Conservation (phyloP, 495 filamentous ascomycete species). For the Xylaria telfairii region DNA sequence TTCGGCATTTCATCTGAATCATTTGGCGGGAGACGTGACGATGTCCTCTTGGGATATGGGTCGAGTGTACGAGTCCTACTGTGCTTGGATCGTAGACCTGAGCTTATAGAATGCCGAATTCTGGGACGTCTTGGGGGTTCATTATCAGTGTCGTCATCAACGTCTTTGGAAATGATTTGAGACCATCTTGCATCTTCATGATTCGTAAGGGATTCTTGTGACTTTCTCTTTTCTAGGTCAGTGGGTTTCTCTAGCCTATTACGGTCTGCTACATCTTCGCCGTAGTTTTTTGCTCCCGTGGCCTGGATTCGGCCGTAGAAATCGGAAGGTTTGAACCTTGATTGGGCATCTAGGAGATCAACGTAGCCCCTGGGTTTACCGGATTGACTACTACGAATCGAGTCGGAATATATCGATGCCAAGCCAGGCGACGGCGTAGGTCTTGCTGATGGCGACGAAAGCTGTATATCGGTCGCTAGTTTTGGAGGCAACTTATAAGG, state of each 20-base stretch:
- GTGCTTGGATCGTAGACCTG: conserved; percentile 34
- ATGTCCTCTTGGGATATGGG: conserved; percentile 29
- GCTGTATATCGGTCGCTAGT: conserved; percentile 15
- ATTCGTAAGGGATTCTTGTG: neutral
- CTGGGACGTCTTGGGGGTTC: conserved; percentile 24
- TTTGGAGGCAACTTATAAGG: conserved; percentile 35
- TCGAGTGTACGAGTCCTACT: conserved; percentile 24
- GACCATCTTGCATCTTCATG: neutral
- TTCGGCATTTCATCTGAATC: conserved; percentile 20
- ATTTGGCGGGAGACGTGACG: conserved; percentile 25
- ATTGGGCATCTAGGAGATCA: conserved; percentile 60
- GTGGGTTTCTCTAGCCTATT: conserved; percentile 47
- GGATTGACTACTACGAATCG: conserved; percentile 36
- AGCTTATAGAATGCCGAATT: conserved; percentile 33
- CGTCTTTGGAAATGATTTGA: neutral
- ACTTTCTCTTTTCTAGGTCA: neutral
- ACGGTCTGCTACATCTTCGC: conserved; percentile 62
- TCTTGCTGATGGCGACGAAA: neutral
- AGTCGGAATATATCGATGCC: conserved; percentile 22
- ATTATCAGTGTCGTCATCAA: conserved; percentile 18
- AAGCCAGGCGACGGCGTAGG: conserved; percentile 17
- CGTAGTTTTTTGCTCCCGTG: conserved; percentile 55
- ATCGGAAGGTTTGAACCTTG: conserved; percentile 51
- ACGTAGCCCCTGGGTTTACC: conserved; percentile 39
- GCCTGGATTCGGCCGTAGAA: conserved; percentile 54